Base-by-base conservation (phyloP, 2,329 filamentous ascomycete species). In the Aureobasidium lini region DNA sequence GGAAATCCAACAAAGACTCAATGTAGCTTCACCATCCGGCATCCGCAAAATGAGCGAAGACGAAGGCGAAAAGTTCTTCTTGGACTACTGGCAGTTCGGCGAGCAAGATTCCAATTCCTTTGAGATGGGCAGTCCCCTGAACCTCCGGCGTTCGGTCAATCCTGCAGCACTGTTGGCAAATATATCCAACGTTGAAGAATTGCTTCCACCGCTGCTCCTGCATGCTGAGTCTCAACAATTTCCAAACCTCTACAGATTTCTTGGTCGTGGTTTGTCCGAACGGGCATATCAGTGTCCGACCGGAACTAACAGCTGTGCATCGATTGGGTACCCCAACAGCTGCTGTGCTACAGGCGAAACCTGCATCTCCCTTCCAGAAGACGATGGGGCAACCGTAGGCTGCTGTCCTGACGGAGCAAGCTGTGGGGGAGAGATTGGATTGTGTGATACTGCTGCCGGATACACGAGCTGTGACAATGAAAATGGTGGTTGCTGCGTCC, bases 41-140 rank as follows among this genome's bases (percentile, higher is more conserved):
- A 78, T 92, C 58, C 83, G 82, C 68, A 91, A 91, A 69, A 89
- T 92, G 82, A 79, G 83, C 48, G 78, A 78, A 5, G 85, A 90
- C 68, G 81, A 84, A 52, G 82, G 82, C 61, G 86, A 89, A 69
- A 94, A 90, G 78, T 86, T 93, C 69, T 83, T 85, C 64, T 76
- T 85, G 59, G 81, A 88, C 46, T 87, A 90, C 70, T 85, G 75
- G 78, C 72, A 75, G 59, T 79, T 79, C 57, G 75, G 72, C 3
- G 68, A 67, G n/a, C 47, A 50, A 16, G 8, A 31, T 39, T 16
- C 23, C 31, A 29, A 42, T 31, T 18, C 16, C 42, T n/a, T 49
- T 16, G 40, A 37, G 43, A 52, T 40, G 32, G 37, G 37, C 13
- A 28, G 18, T 11, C 9, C 37, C 11, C 34, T 29, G 15, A 34